These are phyloP conservation scores for Pleomassaria siparia DNA, from an alignment of 2,329 filamentous ascomycete species.

Conservation along the genomic window DNA sequence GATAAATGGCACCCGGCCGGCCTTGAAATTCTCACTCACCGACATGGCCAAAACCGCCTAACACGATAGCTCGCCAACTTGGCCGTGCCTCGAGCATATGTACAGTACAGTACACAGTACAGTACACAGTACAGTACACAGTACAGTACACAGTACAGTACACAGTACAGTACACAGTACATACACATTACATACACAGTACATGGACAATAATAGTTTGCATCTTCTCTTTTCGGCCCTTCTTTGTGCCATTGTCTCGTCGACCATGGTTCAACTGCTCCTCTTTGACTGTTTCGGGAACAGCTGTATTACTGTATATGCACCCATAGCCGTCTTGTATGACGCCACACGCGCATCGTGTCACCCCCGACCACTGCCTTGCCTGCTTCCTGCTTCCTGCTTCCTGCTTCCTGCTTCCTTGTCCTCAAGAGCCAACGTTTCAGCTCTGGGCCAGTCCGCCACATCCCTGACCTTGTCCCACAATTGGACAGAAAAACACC, in stretches of 20 bases:
- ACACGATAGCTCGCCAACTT: slow-evolving; percentile 4
- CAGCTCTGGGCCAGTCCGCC: slow-evolving; percentile 17
- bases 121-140: no score
- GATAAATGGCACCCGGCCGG: slow-evolving; percentile 10
- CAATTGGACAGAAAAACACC: slow-evolving; percentile 20
- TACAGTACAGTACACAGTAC: no score
- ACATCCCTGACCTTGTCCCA: slow-evolving; percentile 19
- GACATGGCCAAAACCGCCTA: slow-evolving; percentile 24
- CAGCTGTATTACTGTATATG: slow-evolving; percentile 27
- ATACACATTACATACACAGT: no score
- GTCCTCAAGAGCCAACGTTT: slow-evolving; percentile 21
- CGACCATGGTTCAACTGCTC: slow-evolving; percentile 14
- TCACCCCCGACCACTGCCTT: slow-evolving; percentile 27
- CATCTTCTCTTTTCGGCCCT: slow-evolving; percentile 21
- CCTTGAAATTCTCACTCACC: slow-evolving; percentile 28
- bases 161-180: no score
- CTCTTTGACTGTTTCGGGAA: slow-evolving; percentile 19
- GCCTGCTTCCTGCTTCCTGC: no score
- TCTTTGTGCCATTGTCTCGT: slow-evolving; percentile 30
- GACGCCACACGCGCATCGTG: slow-evolving; percentile 28
- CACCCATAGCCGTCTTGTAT: slow-evolving; percentile 28
- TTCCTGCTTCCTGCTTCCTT: no score
- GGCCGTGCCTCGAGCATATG: slow-evolving; percentile 19
- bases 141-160: no score
- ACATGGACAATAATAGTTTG: no score